These are phyloP conservation scores for Tylopilus vinaceipallidus DNA, from an alignment of 768 basidiomycete species.

Conservation along the genomic window DNA sequence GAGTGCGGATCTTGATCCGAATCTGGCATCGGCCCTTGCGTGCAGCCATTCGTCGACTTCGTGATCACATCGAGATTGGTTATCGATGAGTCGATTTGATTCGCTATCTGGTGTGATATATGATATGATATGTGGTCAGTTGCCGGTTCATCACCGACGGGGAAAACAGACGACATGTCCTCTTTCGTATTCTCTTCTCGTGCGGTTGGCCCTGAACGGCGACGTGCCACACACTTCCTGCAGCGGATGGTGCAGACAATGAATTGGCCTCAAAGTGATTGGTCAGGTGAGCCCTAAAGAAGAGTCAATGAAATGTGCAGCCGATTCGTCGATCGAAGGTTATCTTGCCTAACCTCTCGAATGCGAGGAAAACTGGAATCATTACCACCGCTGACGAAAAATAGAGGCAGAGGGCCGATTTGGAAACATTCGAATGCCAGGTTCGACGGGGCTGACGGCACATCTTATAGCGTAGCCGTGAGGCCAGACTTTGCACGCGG, in stretches of 20 bases:
- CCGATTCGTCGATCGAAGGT: conserved; percentile 25
- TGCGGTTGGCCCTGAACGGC: background rate
- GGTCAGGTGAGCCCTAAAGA: background rate
- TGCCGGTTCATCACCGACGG: background rate
- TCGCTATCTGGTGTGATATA: conserved; percentile 16
- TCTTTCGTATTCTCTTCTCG: background rate
- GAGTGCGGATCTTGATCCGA: conserved; percentile 81
- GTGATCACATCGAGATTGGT: conserved; percentile 21
- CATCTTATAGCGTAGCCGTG: conserved; percentile 9
- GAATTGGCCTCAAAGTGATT: background rate
- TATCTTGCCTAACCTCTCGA: conserved; percentile 20
- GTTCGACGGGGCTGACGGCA: background rate
- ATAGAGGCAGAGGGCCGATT: conserved; percentile 1
- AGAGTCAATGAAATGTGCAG: background rate
- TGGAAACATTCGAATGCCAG: background rate
- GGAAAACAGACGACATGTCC: conserved; percentile 7
- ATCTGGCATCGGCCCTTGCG: conserved; percentile 27
- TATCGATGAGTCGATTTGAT: conserved; percentile 31
- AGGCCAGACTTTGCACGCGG: background rate
- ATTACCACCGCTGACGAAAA: conserved; percentile 8
- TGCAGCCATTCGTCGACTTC: conserved; percentile 6
- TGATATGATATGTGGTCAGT: conserved; percentile 14
- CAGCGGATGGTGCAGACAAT: conserved; percentile 1
- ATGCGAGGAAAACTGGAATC: conserved; percentile 9
- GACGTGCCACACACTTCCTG: background rate